phyloP scores from a whole-genome alignment of 176 grass and related monocot genomes.

The Avena sativa region DNA sequence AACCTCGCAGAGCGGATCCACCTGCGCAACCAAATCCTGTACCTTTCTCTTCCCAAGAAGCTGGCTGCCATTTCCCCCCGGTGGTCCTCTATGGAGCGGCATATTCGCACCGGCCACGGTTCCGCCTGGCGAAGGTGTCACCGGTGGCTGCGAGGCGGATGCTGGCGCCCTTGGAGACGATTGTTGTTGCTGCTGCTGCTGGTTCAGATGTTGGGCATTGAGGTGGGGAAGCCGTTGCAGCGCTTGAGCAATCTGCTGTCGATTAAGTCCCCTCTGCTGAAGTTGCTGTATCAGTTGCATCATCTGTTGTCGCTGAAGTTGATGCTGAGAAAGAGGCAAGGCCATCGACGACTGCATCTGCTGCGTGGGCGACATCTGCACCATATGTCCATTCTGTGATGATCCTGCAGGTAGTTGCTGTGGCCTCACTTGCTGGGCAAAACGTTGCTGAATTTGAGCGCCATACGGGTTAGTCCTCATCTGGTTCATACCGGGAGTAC shows the following conservation, averaged over 20 bases:
- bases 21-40: conserved; percentile 89
- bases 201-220: conserved; percentile 48
- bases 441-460: conserved; percentile 79
- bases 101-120: conserved; percentile 55
- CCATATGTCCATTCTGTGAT: conserved; percentile 73
- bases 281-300: conserved; percentile 63
- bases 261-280: conserved; percentile 62
- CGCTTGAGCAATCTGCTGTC: conserved; percentile 59
- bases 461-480: conserved; percentile 74
- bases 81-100: conserved; percentile 49
- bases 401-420: conserved; percentile 68
- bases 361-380: conserved; percentile 65
- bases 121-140: conserved; percentile 55
- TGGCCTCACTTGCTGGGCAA: conserved; percentile 73
- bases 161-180: conserved; percentile 76
- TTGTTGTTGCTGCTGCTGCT: conserved; percentile 63
- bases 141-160: conserved; percentile 62
- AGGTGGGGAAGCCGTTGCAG: conserved; percentile 73
- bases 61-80: conserved; percentile 62
- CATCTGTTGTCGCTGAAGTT: conserved; percentile 70
- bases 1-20: conserved; percentile 73
- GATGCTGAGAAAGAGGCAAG: conserved; percentile 60
- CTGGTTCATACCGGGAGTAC: conserved; percentile 67
- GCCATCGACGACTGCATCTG: conserved; percentile 66
- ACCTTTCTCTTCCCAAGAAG: conserved; percentile 93